Percentiles rank a stretch among this genome's conserved stretches.
These are phyloP conservation scores for Saturnispora diversa DNA, from an alignment of 805 yeast species.

Conservation along the genomic window DNA sequence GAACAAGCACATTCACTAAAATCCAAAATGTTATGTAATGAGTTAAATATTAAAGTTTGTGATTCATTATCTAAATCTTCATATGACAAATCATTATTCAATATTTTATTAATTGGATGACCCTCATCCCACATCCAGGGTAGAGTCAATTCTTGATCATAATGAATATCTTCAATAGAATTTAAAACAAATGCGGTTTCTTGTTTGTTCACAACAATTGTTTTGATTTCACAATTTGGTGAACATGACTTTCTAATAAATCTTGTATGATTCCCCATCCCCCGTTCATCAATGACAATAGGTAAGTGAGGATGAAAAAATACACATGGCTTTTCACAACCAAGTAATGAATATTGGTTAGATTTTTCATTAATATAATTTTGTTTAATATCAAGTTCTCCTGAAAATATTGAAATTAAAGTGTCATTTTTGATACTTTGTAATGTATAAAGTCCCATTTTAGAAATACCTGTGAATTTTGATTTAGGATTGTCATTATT, in stretches of 20 bases:
- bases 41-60: slow-evolving; percentile 47
- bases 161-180: slow-evolving; percentile 47
- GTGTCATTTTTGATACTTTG: slow-evolving; percentile 37
- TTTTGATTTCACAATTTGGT: slow-evolving; percentile 63
- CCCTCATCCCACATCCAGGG: slow-evolving; percentile 84
- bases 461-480: slow-evolving; percentile 61
- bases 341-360: slow-evolving; percentile 75
- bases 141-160: slow-evolving; percentile 66
- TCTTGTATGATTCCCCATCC: slow-evolving; percentile 66
- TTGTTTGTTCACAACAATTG: slow-evolving; percentile 35
- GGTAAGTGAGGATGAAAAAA: slow-evolving; percentile 50
- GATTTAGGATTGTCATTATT: slow-evolving; percentile 51
- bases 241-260: slow-evolving; percentile 69
- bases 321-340: slow-evolving; percentile 55
- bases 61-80: slow-evolving; percentile 48
- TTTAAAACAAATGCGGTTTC: slow-evolving; percentile 44
- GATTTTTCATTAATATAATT: slow-evolving; percentile 56
- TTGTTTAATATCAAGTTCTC: slow-evolving; percentile 61
- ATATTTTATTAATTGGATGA: slow-evolving; percentile 64
- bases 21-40: slow-evolving; percentile 54
- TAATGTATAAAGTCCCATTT: slow-evolving; percentile 50
- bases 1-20: slow-evolving; percentile 53
- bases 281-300: slow-evolving; percentile 70
- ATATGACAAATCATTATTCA: slow-evolving; percentile 36
- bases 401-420: slow-evolving; percentile 54